Conservation (phyloP, 2,329 filamentous ascomycete species). For the Diaporthe nobilis region DNA sequence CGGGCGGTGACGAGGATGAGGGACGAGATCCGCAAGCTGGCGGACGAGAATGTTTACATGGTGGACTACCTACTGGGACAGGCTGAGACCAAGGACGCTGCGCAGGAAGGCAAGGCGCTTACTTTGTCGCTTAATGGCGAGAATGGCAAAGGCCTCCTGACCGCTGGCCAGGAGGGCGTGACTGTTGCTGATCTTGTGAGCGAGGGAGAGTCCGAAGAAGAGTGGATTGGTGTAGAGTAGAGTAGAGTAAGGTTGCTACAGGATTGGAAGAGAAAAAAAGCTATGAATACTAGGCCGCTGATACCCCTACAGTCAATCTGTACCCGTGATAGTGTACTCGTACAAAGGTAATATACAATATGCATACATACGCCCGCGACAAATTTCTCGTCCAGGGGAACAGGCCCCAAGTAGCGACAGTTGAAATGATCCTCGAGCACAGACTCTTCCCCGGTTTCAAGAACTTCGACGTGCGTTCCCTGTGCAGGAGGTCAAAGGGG, state of each 20-base stretch:
- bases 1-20: slow-evolving; percentile 85
- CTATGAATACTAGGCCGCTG: slow-evolving; percentile 25
- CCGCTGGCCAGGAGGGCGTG: slow-evolving; percentile 44
- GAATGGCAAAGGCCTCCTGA: slow-evolving; percentile 50
- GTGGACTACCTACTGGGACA: slow-evolving; percentile 83
- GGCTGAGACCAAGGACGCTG: slow-evolving; percentile 51
- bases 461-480: background rate
- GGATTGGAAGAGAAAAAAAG: slow-evolving; percentile 17
- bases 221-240: slow-evolving; percentile 66
- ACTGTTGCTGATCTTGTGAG: slow-evolving; percentile 49
- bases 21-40: slow-evolving; percentile 84
- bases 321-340: background rate
- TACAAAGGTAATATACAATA: background rate
- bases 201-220: slow-evolving; percentile 55
- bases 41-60: slow-evolving; percentile 90
- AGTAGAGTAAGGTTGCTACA: slow-evolving; percentile 47
- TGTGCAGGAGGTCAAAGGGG: background rate
- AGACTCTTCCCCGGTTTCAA: background rate
- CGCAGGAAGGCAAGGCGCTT: slow-evolving; percentile 44
- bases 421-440: background rate
- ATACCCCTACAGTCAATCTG: slow-evolving; percentile 28
- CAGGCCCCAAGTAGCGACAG: background rate
- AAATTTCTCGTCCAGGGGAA: background rate
- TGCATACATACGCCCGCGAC: background rate
- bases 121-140: slow-evolving; percentile 41